These are phyloP conservation scores for Dicorynia guianensis DNA, from an alignment of 306 rosid species.

Conservation along the genomic window DNA sequence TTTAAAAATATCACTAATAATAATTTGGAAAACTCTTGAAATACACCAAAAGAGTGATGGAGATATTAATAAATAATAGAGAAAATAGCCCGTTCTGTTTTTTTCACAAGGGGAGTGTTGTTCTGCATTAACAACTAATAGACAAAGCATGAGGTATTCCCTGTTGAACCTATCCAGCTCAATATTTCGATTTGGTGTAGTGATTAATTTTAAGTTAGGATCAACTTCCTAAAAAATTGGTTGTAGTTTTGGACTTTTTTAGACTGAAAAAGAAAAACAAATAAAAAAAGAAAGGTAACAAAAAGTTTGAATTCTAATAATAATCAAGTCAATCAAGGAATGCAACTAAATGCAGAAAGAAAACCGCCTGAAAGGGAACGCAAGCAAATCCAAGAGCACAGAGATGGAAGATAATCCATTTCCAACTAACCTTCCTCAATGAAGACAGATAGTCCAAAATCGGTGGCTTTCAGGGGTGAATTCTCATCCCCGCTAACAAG, in stretches of 20 bases:
- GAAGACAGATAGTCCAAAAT: slow-evolving; percentile 88
- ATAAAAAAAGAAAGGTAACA: not conserved
- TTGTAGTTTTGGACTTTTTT: not conserved
- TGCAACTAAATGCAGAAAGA: not conserved
- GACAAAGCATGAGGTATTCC: not conserved
- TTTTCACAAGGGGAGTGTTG: not conserved
- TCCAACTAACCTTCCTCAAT: slow-evolving; percentile 80
- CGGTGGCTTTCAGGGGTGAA: slow-evolving; percentile 78
- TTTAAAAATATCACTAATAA: not conserved
- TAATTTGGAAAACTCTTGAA: not conserved
- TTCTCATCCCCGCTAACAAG: slow-evolving; percentile 55
- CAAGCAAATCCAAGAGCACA: not conserved
- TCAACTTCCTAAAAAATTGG: not conserved
- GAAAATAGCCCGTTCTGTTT: not conserved
- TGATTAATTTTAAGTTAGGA: not conserved
- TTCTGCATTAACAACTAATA: not conserved
- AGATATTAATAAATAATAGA: not conserved
- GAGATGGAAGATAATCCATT: slow-evolving; percentile 1
- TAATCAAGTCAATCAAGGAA: not conserved
- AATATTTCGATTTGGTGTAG: too few relatives aligned
- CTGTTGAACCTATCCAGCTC: not conserved
- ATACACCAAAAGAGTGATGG: not conserved
- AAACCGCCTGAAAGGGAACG: not conserved
- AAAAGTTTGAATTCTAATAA: not conserved
- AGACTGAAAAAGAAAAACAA: slow-evolving; percentile 19